Evolutionary conservation across 75 land plant genomes (phyloP), one percentile per base, ranked within the genome.

Genomic region (Azolla pinnata): DNA sequence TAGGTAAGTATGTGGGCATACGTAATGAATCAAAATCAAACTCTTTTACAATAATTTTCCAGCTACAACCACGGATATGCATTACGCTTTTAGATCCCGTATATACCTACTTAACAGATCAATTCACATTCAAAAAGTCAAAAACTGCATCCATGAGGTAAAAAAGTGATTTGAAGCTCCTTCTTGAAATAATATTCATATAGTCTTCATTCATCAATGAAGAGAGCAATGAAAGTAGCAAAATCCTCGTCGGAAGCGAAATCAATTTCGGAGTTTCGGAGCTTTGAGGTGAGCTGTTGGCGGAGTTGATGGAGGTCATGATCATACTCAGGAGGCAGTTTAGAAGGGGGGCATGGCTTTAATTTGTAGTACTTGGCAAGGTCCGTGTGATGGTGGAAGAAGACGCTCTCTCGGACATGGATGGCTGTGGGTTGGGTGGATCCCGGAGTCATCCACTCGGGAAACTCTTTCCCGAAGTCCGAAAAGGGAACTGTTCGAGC

Each of bases 391-490:
- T 38, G 14, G 42, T 38, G 7, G 42, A 38, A 38, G 42, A 38
- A 38, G 42, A 38, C 14, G 42, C 42, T 38, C 42, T 38, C 42
- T 38, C 42, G 42, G 42, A 38, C 42, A 38, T 38, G 14, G 42
- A 38, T 38, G 42, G 42, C 7, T 14, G 42, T 38, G 42, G 42
- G 42, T 38, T 38, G 42, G 12, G 42, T 38, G 14, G 42, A 38
- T 7, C 42, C 14, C 12, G 42, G 42, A 7, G 7, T 14, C 42
- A 8, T 38, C 42, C 42, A 38, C 14, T 7, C 42, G 42, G 42
- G 42, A 38, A 38, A 38, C 42, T 38, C 42, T 38, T 38, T 38
- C 42, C 12, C 42, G 42, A 38, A 38, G 42, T 38, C 42, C 42
- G 42, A 38, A 14, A 8, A 38, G 12, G 42, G 42, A 14, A 38